phyloP scores from a whole-genome alignment of 495 filamentous ascomycete genomes.

The Hypoxylon intermedium region DNA sequence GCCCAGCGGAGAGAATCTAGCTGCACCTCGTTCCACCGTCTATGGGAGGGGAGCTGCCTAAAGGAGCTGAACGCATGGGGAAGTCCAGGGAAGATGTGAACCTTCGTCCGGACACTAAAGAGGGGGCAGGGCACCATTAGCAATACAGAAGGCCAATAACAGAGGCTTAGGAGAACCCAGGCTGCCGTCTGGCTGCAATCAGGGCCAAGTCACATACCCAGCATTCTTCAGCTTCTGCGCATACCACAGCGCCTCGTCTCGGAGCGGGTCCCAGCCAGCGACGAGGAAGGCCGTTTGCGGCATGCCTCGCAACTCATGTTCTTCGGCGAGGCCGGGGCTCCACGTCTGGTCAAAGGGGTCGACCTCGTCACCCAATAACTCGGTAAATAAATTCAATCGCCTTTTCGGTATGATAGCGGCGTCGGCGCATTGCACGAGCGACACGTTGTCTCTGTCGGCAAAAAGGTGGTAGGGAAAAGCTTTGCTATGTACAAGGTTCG shows the following conservation, averaged over 20 bases:
- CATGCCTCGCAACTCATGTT: conserved; percentile 49
- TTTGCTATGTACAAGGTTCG: conserved; percentile 43
- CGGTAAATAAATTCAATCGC: conserved; percentile 45
- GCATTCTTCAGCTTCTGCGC: conserved; percentile 53
- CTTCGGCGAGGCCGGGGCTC: conserved; percentile 52
- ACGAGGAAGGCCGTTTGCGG: conserved; percentile 56
- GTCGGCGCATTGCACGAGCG: conserved; percentile 49
- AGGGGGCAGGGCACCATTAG: not conserved
- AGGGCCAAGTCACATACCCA: conserved; percentile 56
- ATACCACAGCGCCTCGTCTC: conserved; percentile 57
- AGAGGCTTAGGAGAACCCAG: too few relatives aligned
- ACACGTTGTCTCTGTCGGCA: conserved; percentile 44
- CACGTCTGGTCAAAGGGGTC: conserved; percentile 43
- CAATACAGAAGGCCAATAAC: too few relatives aligned
- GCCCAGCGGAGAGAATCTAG: conserved; percentile 36
- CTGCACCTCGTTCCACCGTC: conserved; percentile 34
- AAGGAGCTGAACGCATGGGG: conserved; percentile 37
- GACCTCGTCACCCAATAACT: conserved; percentile 37
- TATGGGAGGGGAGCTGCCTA: conserved; percentile 27
- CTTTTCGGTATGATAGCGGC: conserved; percentile 49
- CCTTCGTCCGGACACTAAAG: conserved; percentile 37
- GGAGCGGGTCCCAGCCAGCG: conserved; percentile 54
- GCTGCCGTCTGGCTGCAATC: too few relatives aligned
- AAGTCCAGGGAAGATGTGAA: conserved; percentile 41
- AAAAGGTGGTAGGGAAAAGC: conserved; percentile 51